Evolutionary conservation across 345 rosid genomes (phyloP), one percentile per base, ranked within the genome.

Genomic region (Linum lewisii): DNA sequence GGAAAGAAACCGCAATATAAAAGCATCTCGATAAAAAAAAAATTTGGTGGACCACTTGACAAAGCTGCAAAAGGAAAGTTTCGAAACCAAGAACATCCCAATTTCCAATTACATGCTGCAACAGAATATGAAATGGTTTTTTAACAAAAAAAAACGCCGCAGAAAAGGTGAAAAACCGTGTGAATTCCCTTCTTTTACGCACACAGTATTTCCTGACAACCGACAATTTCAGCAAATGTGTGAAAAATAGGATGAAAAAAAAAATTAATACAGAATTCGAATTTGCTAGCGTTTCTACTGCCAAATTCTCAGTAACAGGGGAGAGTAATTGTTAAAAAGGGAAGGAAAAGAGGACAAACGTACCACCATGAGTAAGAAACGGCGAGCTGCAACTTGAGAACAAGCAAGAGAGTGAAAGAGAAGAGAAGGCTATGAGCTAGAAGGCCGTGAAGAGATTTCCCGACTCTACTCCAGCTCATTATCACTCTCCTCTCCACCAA

Each of bases 381-480:
- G 65, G 74, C 56, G 62, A 64, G 88, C 32, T 84, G 74, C 63
- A 87, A 95, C 88, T 81, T 91, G 69, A 87, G 76, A 76, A 72
- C 72, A 49, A 91, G 87, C 66, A 87, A 72, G 63, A 87, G 78
- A 50, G 94, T 84, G 84, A 87, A 87, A 62, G 84, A 76, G 82
- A 91, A 82, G 66, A 87, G 88, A 63, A 85, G 73, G 42, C 34
- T 64, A 63, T 91, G 96, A 20, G 95, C 96, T 13, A 74, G 53
- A 29, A 84, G 78, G 11, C 85, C 78, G 64, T 81, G 94, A 32
- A 80, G 64, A 47, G 94, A 85, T 79, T 75, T 82, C 36, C 72
- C 82, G 61, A 84, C 89, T 78, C 91, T 81, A 59, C 84, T 71
- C 91, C 95, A 87, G 67, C 81, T 85, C 89, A 82, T 82, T 63